Conservation (phyloP, 2,329 filamentous ascomycete genomes). For the Lachnellula occidentalis region DNA sequence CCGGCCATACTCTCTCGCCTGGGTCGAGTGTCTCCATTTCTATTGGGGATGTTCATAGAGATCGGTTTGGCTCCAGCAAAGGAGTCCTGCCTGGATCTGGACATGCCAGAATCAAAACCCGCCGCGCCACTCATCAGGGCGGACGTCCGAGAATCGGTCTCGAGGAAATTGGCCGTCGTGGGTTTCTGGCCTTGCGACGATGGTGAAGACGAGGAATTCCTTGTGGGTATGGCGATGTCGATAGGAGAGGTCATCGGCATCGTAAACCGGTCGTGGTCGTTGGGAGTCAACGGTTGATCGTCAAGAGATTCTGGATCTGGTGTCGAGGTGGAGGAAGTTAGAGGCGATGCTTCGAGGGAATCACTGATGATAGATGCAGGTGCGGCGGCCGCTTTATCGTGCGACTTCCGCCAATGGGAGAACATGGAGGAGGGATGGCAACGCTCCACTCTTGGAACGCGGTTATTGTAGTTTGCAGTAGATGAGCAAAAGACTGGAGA, state of each 20-base stretch:
- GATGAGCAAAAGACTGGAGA: background rate
- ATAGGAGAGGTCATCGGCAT: slow-evolving; percentile 33
- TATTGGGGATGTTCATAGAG: slow-evolving; percentile 58
- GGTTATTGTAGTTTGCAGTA: background rate
- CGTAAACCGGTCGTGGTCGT: slow-evolving; percentile 9
- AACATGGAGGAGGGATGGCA: background rate
- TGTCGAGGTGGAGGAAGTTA: slow-evolving; percentile 4
- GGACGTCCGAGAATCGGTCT: slow-evolving; percentile 30
- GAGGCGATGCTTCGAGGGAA: slow-evolving; percentile 1
- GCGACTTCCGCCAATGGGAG: background rate
- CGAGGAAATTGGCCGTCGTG: slow-evolving; percentile 18
- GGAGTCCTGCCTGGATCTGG: slow-evolving; percentile 52
- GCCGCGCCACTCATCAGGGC: slow-evolving; percentile 52
- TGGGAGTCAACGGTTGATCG: slow-evolving; percentile 11
- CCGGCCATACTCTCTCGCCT: slow-evolving; percentile 59
- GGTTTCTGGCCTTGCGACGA: slow-evolving; percentile 33
- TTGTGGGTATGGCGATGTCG: slow-evolving; percentile 29
- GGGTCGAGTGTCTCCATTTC: slow-evolving; percentile 51
- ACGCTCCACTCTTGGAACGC: background rate
- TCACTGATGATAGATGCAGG: slow-evolving; percentile 1
- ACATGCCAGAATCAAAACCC: slow-evolving; percentile 50
- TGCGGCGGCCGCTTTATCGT: background rate
- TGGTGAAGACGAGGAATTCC: slow-evolving; percentile 32
- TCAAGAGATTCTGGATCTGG: background rate
- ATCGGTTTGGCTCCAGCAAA: slow-evolving; percentile 63